phyloP scores from a whole-genome alignment of 2,329 filamentous ascomycete species.

The Verticillium isaacii region DNA sequence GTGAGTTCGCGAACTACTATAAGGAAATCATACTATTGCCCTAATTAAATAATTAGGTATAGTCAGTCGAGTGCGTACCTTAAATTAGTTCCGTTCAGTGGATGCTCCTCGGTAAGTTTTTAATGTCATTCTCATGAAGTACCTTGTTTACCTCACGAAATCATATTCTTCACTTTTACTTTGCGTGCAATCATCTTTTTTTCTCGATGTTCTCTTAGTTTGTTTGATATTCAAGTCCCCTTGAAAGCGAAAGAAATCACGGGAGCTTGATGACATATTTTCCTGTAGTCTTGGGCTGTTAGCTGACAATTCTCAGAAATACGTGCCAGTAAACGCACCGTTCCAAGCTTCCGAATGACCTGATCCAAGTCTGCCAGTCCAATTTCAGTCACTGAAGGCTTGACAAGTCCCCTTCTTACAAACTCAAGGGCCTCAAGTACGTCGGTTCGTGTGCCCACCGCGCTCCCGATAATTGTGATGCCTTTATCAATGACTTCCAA shows the following conservation, averaged over 20 bases:
- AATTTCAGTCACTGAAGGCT: constrained; percentile 19
- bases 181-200: not conserved
- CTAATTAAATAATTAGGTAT: too few relatives aligned
- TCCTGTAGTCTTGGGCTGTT: not conserved
- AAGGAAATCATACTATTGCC: too few relatives aligned
- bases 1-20: too few relatives aligned
- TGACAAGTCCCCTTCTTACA: constrained; percentile 16
- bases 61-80: too few relatives aligned
- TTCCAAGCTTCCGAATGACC: not conserved
- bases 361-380: constrained; percentile 17
- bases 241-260: not conserved
- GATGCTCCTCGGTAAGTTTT: too few relatives aligned
- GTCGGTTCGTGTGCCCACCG: constrained; percentile 31
- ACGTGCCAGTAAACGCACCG: not conserved
- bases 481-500: constrained; percentile 27
- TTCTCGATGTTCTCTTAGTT: not conserved
- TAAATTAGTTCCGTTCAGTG: too few relatives aligned
- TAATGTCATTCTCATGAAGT: too few relatives aligned
- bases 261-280: not conserved
- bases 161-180: too few relatives aligned
- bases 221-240: not conserved
- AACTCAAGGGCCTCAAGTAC: constrained; percentile 36
- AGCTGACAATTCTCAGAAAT: not conserved
- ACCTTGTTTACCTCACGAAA: too few relatives aligned
- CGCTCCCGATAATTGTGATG: constrained; percentile 25